Evolutionary conservation across 768 basidiomycete genomes (phyloP).

Genomic region (Pluteus cervinus): DNA sequence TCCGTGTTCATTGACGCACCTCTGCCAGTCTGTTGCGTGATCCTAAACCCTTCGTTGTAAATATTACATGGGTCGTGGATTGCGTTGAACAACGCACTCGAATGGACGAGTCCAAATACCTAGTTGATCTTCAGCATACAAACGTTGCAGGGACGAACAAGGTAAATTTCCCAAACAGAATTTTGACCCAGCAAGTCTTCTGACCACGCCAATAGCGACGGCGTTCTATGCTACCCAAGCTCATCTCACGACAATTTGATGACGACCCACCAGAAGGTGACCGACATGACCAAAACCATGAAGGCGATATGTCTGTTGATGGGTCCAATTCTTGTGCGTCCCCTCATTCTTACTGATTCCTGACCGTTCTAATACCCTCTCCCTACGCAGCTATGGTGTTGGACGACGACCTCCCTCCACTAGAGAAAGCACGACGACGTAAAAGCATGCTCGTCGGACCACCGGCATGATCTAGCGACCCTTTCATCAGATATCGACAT

Average conservation of each 20-base stretch:
- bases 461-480: no score
- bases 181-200: conserved; percentile 1
- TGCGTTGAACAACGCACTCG: conserved; percentile 64
- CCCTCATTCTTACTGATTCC: neutral
- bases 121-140: conserved; percentile 55
- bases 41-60: conserved; percentile 68
- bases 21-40: conserved; percentile 50
- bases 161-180: conserved; percentile 29
- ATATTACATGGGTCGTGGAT: conserved; percentile 86
- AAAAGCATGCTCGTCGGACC: conserved; percentile 28
- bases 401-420: conserved; percentile 57
- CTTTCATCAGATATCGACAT: conserved; percentile 8
- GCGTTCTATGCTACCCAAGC: conserved; percentile 66
- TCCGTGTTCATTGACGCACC: conserved; percentile 1
- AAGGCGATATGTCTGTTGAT: conserved; percentile 37
- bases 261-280: conserved; percentile 18
- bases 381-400: conserved; percentile 29
- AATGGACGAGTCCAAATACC: conserved; percentile 60
- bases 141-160: conserved; percentile 60
- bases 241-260: conserved; percentile 32
- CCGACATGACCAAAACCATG: conserved; percentile 17
- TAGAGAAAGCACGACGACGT: conserved; percentile 61
- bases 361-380: conserved; percentile 10
- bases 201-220: conserved; percentile 43
- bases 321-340: conserved; percentile 38